These are phyloP conservation scores for Hemerocallis citrina DNA, from an alignment of 106 monocot species.

Conservation along the genomic window DNA sequence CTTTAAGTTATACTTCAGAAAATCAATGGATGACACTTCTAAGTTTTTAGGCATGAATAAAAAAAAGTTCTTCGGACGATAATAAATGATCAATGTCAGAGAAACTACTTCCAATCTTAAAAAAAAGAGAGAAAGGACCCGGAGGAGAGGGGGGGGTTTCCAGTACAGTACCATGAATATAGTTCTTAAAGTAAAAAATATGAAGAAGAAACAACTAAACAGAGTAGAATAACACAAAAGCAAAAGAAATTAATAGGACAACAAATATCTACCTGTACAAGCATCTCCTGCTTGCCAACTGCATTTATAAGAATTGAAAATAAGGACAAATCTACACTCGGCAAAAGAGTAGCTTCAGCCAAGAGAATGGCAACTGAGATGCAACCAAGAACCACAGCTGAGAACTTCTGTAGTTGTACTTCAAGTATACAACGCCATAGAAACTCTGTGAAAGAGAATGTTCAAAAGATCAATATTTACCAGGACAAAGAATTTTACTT, in stretches of 20 bases:
- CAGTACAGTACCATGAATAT: too few species aligned
- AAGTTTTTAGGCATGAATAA: too few species aligned
- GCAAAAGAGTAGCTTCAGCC: slow-evolving; percentile 92
- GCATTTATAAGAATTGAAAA: slow-evolving; percentile 92
- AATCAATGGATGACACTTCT: not conserved
- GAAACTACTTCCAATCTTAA: too few species aligned
- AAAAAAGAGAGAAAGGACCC: too few species aligned
- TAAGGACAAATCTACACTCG: slow-evolving; percentile 84
- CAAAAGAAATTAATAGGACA: slow-evolving; percentile 1
- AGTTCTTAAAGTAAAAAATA: too few species aligned
- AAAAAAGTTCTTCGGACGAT: too few species aligned
- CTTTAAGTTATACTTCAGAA: too few species aligned
- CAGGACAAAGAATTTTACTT: not conserved
- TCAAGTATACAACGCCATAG: slow-evolving; percentile 82
- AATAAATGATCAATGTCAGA: too few species aligned
- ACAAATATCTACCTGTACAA: slow-evolving; percentile 65
- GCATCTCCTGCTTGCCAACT: slow-evolving; percentile 80
- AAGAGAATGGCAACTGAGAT: slow-evolving; percentile 96
- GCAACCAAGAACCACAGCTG: slow-evolving; percentile 61
- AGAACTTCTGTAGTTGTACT: slow-evolving; percentile 64
- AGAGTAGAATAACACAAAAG: not conserved
- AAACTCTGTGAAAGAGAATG: slow-evolving; percentile 49
- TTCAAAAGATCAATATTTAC: not conserved
- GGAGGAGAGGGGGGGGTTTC: too few species aligned
- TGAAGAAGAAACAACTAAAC: not conserved